Percentiles rank a stretch among this genome's conserved stretches.
phyloP scores from a whole-genome alignment of 257 asterid species.

The Cruciata laevipes region DNA sequence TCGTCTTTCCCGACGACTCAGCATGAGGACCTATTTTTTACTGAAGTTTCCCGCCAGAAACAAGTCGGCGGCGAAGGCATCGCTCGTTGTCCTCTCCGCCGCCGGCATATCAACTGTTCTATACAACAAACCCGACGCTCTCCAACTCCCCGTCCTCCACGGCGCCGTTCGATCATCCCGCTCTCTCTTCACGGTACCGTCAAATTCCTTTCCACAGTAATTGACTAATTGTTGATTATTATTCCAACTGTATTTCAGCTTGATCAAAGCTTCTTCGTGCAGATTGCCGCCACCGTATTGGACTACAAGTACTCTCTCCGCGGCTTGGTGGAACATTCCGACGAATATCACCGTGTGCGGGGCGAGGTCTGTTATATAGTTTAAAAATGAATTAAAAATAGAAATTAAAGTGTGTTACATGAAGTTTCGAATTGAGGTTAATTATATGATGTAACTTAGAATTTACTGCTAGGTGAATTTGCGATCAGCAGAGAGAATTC shows the following conservation, averaged over 20 bases:
- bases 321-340: constrained; percentile 37
- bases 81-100: constrained; percentile 37
- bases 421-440: background rate
- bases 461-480: constrained; percentile 48
- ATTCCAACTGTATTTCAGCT: background rate
- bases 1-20: background rate
- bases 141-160: constrained; percentile 36
- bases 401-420: background rate
- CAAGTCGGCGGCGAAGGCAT: constrained; percentile 12
- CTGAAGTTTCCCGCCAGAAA: constrained; percentile 21
- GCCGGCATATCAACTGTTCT: constrained; percentile 42
- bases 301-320: constrained; percentile 71
- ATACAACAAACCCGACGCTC: constrained; percentile 16
- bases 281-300: constrained; percentile 54
- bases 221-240: too few species aligned
- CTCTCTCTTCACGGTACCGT: constrained; percentile 51
- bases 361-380: constrained; percentile 41
- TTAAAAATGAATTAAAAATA: background rate
- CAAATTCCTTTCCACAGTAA: background rate
- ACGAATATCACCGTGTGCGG: constrained; percentile 38
- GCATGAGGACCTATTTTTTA: constrained; percentile 5
- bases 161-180: constrained; percentile 83
- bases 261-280: constrained; percentile 2
- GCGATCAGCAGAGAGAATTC: constrained; percentile 70
- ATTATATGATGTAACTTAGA: background rate